Evolutionary conservation across 805 yeast genomes (phyloP).

Genomic region (Nakazawaea pomicola): DNA sequence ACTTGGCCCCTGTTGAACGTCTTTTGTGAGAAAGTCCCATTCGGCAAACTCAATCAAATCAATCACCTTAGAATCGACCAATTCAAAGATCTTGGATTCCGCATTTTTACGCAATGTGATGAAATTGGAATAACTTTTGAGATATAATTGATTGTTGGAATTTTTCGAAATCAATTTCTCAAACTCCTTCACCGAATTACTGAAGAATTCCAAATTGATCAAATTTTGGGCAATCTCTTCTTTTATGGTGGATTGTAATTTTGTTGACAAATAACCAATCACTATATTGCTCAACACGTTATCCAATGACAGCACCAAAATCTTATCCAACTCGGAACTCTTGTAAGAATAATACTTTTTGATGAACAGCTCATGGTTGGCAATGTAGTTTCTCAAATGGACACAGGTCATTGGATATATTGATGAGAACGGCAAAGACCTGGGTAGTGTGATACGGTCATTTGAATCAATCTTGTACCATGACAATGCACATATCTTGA

Average conservation of each 20-base stretch:
- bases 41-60: conserved; percentile 82
- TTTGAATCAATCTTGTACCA: conserved; percentile 57
- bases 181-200: conserved; percentile 67
- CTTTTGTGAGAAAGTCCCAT: conserved; percentile 71
- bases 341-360: conserved; percentile 61
- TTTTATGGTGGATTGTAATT: conserved; percentile 67
- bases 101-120: conserved; percentile 60
- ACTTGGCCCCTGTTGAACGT: conserved; percentile 56
- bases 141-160: conserved; percentile 33
- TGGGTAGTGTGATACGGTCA: conserved; percentile 42
- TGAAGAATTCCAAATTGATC: conserved; percentile 83
- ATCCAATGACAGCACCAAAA: conserved; percentile 61
- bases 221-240: conserved; percentile 88
- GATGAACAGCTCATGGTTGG: conserved; percentile 59
- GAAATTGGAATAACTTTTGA: conserved; percentile 40
- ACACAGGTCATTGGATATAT: conserved; percentile 85
- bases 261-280: conserved; percentile 53
- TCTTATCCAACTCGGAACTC: conserved; percentile 54
- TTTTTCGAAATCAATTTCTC: conserved; percentile 37
- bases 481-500: conserved; percentile 55
- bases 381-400: conserved; percentile 60
- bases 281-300: conserved; percentile 63
- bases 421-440: conserved; percentile 80
- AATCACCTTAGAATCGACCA: conserved; percentile 76
- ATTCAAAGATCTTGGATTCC: conserved; percentile 73